Evolutionary conservation across 495 filamentous ascomycete species (phyloP).

Genomic region (Stereocaulon alpinum): DNA sequence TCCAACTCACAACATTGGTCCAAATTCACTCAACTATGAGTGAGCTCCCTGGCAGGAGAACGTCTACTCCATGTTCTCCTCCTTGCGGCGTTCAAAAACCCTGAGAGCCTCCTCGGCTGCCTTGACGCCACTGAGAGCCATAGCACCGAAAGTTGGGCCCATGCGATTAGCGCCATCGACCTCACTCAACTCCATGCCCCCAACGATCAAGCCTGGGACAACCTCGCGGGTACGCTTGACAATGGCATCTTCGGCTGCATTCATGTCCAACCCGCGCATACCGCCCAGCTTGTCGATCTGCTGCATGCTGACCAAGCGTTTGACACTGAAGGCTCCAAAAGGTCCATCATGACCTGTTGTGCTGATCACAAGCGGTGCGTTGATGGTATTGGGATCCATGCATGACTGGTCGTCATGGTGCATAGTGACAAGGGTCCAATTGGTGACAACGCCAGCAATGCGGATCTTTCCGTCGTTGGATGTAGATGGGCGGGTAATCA

Average conservation of each 20-base stretch:
- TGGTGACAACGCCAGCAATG: slow-evolving; percentile 82
- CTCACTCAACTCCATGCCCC: slow-evolving; percentile 87
- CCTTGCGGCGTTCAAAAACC: slow-evolving; percentile 67
- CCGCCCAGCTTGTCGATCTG: slow-evolving; percentile 71
- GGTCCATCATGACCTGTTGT: slow-evolving; percentile 88
- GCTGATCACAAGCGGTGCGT: slow-evolving; percentile 72
- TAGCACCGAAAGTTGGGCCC: slow-evolving; percentile 71
- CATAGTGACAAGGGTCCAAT: slow-evolving; percentile 86
- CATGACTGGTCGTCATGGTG: slow-evolving; percentile 87
- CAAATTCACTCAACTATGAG: not conserved
- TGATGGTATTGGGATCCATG: slow-evolving; percentile 96
- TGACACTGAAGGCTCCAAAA: slow-evolving; percentile 80
- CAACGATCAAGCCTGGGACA: slow-evolving; percentile 76
- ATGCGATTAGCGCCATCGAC: slow-evolving; percentile 83
- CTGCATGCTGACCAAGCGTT: slow-evolving; percentile 75
- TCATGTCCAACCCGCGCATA: slow-evolving; percentile 89
- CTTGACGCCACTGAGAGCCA: slow-evolving; percentile 76
- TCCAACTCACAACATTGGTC: too few relatives aligned
- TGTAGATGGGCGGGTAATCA: slow-evolving; percentile 59
- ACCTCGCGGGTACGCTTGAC: slow-evolving; percentile 83
- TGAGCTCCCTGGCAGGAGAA: too few relatives aligned
- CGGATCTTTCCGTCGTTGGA: slow-evolving; percentile 41
- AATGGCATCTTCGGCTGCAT: slow-evolving; percentile 78
- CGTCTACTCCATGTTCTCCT: slow-evolving; percentile 30
- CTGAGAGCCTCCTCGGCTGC: slow-evolving; percentile 74